Evolutionary conservation across 495 filamentous ascomycete genomes (phyloP).

Genomic region (Neurospora sp.): DNA sequence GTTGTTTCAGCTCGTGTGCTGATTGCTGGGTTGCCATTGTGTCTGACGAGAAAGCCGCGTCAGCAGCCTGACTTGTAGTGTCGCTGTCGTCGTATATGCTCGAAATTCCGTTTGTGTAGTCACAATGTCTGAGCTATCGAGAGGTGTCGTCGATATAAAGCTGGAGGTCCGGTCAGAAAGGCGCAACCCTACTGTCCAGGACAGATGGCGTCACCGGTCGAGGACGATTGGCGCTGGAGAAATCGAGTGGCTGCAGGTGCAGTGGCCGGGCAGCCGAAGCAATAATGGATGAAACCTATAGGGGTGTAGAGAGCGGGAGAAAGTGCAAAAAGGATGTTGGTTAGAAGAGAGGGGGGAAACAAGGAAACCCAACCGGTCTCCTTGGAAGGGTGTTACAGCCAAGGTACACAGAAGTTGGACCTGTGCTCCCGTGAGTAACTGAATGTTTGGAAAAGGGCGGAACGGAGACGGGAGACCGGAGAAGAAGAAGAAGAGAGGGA

Average conservation of each 20-base stretch:
- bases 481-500: slow-evolving; percentile 1
- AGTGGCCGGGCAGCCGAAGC: slow-evolving; percentile 2
- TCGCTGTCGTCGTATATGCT: not conserved
- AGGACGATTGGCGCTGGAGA: not conserved
- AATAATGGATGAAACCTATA: not conserved
- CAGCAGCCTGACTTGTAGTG: slow-evolving; percentile 6
- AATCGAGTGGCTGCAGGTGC: slow-evolving; percentile 4
- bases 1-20: slow-evolving; percentile 59
- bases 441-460: not conserved
- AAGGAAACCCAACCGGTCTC: not conserved
- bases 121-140: not conserved
- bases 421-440: not conserved
- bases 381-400: not conserved
- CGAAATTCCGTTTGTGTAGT: not conserved
- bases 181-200: not conserved
- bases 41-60: slow-evolving; percentile 5
- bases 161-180: not conserved
- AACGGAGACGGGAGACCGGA: not conserved
- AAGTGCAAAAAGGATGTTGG: not conserved
- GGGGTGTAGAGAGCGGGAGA: not conserved
- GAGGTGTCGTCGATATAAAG: not conserved
- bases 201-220: not conserved
- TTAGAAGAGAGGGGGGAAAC: not conserved
- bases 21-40: slow-evolving; percentile 31
- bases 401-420: slow-evolving; percentile 9